phyloP scores from a whole-genome alignment of 768 basidiomycete genomes.

The Termitomyces titanicus region DNA sequence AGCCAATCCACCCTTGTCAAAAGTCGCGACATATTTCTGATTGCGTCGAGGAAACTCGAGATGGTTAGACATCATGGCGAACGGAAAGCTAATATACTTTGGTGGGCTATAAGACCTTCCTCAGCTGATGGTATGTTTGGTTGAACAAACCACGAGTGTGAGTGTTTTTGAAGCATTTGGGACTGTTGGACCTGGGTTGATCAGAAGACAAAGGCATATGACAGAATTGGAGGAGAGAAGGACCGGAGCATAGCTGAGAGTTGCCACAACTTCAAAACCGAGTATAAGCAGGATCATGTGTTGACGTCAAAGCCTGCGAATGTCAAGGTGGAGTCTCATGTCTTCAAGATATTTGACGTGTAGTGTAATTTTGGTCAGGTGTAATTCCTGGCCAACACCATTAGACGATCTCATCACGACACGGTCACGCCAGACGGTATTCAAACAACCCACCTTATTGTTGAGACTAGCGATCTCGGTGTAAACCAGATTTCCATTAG shows the following conservation, averaged over 20 bases:
- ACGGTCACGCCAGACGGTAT: no score
- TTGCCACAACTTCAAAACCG: background rate
- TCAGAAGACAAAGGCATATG: background rate
- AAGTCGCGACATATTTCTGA: constrained; percentile 40
- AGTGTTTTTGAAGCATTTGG: background rate
- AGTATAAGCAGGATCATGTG: background rate
- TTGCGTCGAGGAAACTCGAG: constrained; percentile 38
- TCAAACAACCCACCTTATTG: no score
- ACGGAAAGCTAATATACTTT: background rate
- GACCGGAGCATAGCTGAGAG: background rate
- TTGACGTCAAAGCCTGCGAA: background rate
- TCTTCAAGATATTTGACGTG: no score
- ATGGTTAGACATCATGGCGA: constrained; percentile 20
- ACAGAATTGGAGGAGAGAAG: background rate
- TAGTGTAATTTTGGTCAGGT: no score
- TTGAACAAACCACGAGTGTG: background rate
- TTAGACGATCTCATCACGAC: no score
- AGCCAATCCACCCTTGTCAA: constrained; percentile 36
- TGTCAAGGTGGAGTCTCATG: no score
- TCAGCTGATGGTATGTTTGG: background rate
- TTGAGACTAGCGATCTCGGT: constrained; percentile 12
- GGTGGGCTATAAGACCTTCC: background rate
- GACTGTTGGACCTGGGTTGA: background rate
- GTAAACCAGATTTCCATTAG: constrained; percentile 45
- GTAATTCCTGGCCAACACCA: no score